Conservation (phyloP, 1,284 basidiomycete genomes). For the Taiwanofungus camphoratus region DNA sequence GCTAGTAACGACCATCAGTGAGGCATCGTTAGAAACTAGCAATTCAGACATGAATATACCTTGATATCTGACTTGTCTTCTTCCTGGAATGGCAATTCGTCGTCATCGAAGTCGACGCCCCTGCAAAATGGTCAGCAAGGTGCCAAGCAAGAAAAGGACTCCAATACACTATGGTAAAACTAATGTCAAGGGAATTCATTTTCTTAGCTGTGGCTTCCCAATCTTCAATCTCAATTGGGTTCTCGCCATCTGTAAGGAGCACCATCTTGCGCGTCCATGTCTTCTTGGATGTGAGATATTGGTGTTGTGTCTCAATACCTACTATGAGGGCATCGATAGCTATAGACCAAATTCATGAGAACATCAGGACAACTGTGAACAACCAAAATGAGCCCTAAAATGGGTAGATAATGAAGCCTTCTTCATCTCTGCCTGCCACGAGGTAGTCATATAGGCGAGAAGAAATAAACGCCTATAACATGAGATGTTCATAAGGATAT, state of each 20-base stretch:
- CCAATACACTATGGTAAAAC: constrained; percentile 66
- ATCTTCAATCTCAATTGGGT: constrained; percentile 62
- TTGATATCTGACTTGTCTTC: constrained; percentile 68
- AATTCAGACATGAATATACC: constrained; percentile 36
- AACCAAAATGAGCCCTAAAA: too few relatives aligned
- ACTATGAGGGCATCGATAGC: constrained; percentile 88
- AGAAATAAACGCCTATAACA: too few relatives aligned
- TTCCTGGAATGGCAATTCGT: constrained; percentile 56
- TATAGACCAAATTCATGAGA: constrained; percentile 26
- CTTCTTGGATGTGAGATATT: constrained; percentile 56
- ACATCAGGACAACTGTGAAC: neutral
- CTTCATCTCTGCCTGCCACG: too few relatives aligned
- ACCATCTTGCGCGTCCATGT: constrained; percentile 81
- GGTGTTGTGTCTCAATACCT: constrained; percentile 71
- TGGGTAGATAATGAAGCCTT: too few relatives aligned
- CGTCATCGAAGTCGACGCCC: constrained; percentile 84
- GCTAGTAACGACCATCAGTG: constrained; percentile 46
- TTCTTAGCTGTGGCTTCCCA: constrained; percentile 71
- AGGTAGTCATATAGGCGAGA: too few relatives aligned
- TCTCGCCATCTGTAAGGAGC: constrained; percentile 78
- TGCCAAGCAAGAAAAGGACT: constrained; percentile 23
- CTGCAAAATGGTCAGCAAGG: constrained; percentile 31
- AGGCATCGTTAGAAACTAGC: constrained; percentile 4
- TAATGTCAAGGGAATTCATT: constrained; percentile 55
- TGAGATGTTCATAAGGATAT: too few relatives aligned